Conservation (phyloP, 139 green algal genomes). For the Dunaliella sp. region DNA sequence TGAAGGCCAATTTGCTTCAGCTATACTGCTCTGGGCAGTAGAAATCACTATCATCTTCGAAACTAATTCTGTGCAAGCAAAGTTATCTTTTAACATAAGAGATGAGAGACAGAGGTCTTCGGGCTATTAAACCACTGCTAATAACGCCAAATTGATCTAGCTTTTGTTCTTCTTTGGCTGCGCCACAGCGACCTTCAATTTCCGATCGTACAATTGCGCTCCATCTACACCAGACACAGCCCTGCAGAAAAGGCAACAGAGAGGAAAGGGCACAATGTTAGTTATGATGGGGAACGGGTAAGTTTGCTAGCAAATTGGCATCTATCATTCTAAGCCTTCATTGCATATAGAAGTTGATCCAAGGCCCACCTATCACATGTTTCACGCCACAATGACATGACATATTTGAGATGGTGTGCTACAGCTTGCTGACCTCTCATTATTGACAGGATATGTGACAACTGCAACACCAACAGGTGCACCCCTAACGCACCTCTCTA, state of each 20-base stretch:
- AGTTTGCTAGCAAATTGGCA: not conserved
- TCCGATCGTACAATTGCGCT: slow-evolving; percentile 53
- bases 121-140: too few species aligned
- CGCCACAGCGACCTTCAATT: slow-evolving; percentile 69
- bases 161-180: slow-evolving; percentile 46
- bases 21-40: too few species aligned
- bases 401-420: not conserved
- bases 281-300: too few species aligned
- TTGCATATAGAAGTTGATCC: not conserved
- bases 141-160: not conserved
- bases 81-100: too few species aligned
- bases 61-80: too few species aligned
- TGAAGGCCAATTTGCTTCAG: too few species aligned
- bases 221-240: slow-evolving; percentile 63
- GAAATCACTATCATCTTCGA: too few species aligned
- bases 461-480: not conserved
- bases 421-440: not conserved
- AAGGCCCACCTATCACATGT: not conserved
- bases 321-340: not conserved
- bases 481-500: slow-evolving; percentile 50
- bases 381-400: not conserved
- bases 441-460: not conserved
- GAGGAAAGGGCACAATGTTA: too few species aligned
- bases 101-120: too few species aligned
- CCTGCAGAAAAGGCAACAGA: slow-evolving; percentile 19